Percentiles rank a stretch among this genome's conserved stretches.
Conservation (phyloP, 768 basidiomycete species). For the Lactarius quietus region DNA sequence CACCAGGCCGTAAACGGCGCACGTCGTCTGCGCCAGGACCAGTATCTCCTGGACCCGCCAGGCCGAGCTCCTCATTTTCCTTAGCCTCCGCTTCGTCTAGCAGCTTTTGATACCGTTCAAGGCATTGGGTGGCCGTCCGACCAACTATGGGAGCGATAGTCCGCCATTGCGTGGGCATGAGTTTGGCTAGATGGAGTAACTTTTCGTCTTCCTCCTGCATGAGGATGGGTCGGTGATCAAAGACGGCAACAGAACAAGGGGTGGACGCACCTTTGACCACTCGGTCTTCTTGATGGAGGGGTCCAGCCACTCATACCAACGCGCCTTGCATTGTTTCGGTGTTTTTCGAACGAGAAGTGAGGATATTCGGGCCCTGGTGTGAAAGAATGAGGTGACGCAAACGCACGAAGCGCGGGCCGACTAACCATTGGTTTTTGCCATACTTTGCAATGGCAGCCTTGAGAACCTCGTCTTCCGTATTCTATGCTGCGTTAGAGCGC, state of each 20-base stretch:
- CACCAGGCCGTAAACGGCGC: constrained; percentile 84
- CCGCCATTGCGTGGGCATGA: constrained; percentile 99
- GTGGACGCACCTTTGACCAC: constrained; percentile 83
- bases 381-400: constrained; percentile 12
- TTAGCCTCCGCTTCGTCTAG: constrained; percentile 96
- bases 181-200: constrained; percentile 91
- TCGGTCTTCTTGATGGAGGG: constrained; percentile 99
- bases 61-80: constrained; percentile 91
- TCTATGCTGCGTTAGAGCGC: constrained; percentile 42
- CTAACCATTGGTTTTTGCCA: constrained; percentile 91
- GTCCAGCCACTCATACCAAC: constrained; percentile 99
- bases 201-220: constrained; percentile 95
- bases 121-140: constrained; percentile 93
- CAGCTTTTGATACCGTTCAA: constrained; percentile 97
- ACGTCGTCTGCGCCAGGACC: constrained; percentile 93
- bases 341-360: constrained; percentile 97
- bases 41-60: constrained; percentile 78
- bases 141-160: constrained; percentile 99
- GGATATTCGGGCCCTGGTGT: constrained; percentile 90
- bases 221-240: not conserved
- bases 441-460: constrained; percentile 99
- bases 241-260: not conserved
- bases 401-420: constrained; percentile 1
- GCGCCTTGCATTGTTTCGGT: constrained; percentile 98
- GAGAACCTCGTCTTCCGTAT: constrained; percentile 96